Percentiles rank a stretch among this genome's conserved stretches.
phyloP scores from a whole-genome alignment of 371 early-diverging fungal genomes.

The Hamiltosporidium tvaerminnensis region DNA sequence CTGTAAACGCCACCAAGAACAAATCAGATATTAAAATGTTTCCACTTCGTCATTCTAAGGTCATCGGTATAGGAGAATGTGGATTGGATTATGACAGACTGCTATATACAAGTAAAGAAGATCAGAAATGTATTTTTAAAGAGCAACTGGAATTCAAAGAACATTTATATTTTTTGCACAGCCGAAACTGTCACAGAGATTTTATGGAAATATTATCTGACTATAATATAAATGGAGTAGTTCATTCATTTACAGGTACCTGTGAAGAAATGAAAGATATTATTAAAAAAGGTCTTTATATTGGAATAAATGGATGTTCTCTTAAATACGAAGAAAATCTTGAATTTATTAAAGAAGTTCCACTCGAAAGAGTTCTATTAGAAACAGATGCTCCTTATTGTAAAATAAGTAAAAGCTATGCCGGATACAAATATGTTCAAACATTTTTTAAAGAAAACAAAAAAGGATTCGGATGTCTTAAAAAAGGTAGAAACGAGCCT shows the following conservation, averaged over 20 bases:
- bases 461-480: slow-evolving; percentile 1
- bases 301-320: slow-evolving; percentile 88
- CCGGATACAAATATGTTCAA: not conserved
- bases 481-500: slow-evolving; percentile 40
- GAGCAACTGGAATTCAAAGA: slow-evolving; percentile 48
- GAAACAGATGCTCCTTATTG: slow-evolving; percentile 62
- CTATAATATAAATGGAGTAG: slow-evolving; percentile 58
- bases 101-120: slow-evolving; percentile 46
- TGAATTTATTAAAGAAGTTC: slow-evolving; percentile 62
- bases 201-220: slow-evolving; percentile 51
- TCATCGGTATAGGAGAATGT: slow-evolving; percentile 56
- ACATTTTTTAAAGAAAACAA: not conserved
- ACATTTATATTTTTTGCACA: slow-evolving; percentile 54
- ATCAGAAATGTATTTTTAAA: slow-evolving; percentile 53
- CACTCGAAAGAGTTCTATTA: slow-evolving; percentile 64
- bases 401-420: slow-evolving; percentile 31
- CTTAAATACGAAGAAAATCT: slow-evolving; percentile 69
- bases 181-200: slow-evolving; percentile 52
- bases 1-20: slow-evolving; percentile 11
- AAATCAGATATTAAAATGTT: slow-evolving; percentile 1
- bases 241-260: slow-evolving; percentile 76
- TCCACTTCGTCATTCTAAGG: not conserved
- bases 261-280: slow-evolving; percentile 61
- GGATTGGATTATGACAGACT: slow-evolving; percentile 56
- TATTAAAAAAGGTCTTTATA: slow-evolving; percentile 64